Evolutionary conservation across 2,329 filamentous ascomycete species (phyloP), one percentile per base, ranked within the genome.

Genomic region (Penicillium sclerotigenum): DNA sequence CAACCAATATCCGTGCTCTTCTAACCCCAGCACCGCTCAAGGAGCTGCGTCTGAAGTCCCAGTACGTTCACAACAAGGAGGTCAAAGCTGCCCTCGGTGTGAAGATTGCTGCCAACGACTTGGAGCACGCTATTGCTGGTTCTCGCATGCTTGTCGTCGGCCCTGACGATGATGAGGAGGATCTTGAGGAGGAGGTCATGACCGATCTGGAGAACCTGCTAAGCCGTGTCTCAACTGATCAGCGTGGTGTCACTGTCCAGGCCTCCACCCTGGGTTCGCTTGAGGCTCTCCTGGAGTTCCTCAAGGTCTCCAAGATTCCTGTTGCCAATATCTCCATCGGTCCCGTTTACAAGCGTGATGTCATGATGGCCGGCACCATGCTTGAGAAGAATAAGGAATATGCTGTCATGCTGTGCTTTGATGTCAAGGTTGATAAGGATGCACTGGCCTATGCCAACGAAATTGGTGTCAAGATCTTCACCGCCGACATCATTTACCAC

Each of bases 321-420:
- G 94, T 99, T 22, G 89, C 91, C 66, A 96, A 97, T 73, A 96
- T 99, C 61, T 93, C 91, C 57, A 97, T 99, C 69, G 94, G 94
- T 46, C 94, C 94, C 2, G 93, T 99, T 37, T 97, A 90, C 84
- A 97, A 97, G 81, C 90, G 94, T 68, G 94, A 99, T 76, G 90
- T 99, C 52, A 94, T 97, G 84, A 92, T 86, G 83, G 90, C 80
- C 1, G 92, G 91, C 70, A 89, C 90, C 65, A 99, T 99, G 94
- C 75, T 97, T 69, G 94, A 99, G 77, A 97, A 97, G 79, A 84
- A 87, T 16, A 91, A 91, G 64, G 92, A 99, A 72, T 95, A 87
- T 66, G 94, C 94, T n/a, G 90, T 97, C 72, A 99, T 99, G 94
- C 86, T 99, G 48, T 97, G 94, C 75, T 99, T 99, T 82, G 95